Evolutionary conservation across 352 stramenopile genomes (phyloP).

Genomic region (Globisporangium paroecandrum): DNA sequence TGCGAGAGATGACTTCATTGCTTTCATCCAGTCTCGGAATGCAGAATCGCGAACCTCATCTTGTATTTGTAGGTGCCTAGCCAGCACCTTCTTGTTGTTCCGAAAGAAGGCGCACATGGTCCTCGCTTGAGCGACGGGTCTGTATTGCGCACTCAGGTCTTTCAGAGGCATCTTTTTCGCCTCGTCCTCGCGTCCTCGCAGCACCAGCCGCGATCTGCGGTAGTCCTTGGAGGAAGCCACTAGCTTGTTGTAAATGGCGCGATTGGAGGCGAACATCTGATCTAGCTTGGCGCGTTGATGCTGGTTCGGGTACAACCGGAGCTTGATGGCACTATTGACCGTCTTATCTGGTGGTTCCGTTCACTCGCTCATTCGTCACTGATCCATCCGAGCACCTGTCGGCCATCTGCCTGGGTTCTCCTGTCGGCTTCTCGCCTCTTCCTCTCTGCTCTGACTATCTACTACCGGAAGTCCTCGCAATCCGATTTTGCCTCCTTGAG

Average conservation of each 20-base stretch:
- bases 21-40: neutral
- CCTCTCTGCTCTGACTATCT: neutral
- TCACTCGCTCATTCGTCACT: too few relatives aligned
- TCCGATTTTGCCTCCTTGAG: neutral
- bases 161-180: too few relatives aligned
- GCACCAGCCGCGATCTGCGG: neutral
- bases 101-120: neutral
- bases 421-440: neutral
- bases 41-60: neutral
- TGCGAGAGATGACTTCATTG: neutral
- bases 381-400: too few relatives aligned
- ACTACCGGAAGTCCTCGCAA: neutral
- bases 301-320: neutral
- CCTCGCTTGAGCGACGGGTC: neutral
- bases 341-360: too few relatives aligned
- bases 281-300: neutral
- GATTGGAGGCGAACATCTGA: neutral
- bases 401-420: too few relatives aligned
- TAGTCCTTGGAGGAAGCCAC: neutral
- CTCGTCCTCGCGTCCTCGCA: too few relatives aligned
- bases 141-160: neutral
- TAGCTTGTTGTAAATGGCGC: neutral
- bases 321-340: neutral
- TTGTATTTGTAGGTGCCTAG: neutral
- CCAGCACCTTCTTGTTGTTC: neutral